These are phyloP conservation scores for Leishmania aethiopica DNA, from an alignment of 208 protist genomes.

Conservation along the genomic window DNA sequence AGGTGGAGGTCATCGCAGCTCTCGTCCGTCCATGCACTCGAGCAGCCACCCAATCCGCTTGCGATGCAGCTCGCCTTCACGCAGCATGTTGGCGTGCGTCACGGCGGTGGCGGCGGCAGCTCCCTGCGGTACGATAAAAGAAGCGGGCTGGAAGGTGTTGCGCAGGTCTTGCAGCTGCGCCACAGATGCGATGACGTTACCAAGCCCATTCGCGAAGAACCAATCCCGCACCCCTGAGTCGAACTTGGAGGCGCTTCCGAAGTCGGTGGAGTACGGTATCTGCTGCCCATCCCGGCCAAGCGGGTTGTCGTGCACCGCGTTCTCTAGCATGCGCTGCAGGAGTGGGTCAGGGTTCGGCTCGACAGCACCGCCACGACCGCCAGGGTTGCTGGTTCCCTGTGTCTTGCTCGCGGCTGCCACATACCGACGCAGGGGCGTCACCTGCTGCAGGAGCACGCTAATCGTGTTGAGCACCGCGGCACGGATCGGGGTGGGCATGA, in stretches of 20 bases:
- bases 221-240: conserved; percentile 81
- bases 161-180: conserved; percentile 60
- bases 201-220: conserved; percentile 81
- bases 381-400: not conserved
- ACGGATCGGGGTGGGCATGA: conserved; percentile 66
- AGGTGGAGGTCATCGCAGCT: conserved; percentile 7
- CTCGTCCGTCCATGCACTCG: conserved; percentile 35
- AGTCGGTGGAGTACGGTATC: conserved; percentile 73
- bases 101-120: not conserved
- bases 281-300: conserved; percentile 23
- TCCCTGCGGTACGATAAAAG: conserved; percentile 24
- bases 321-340: conserved; percentile 67
- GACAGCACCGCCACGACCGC: conserved; percentile 1
- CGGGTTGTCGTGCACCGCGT: conserved; percentile 61
- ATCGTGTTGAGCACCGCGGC: conserved; percentile 77
- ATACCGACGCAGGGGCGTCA: conserved; percentile 65
- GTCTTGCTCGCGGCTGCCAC: conserved; percentile 23
- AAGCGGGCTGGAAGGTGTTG: conserved; percentile 24
- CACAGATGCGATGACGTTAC: conserved; percentile 70
- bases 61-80: conserved; percentile 26
- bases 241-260: conserved; percentile 87
- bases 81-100: conserved; percentile 26
- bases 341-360: conserved; percentile 40
- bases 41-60: conserved; percentile 31
- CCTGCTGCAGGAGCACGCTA: conserved; percentile 87